Conservation (phyloP, 2,329 filamentous ascomycete genomes). For the Bipolaris gigantea region DNA sequence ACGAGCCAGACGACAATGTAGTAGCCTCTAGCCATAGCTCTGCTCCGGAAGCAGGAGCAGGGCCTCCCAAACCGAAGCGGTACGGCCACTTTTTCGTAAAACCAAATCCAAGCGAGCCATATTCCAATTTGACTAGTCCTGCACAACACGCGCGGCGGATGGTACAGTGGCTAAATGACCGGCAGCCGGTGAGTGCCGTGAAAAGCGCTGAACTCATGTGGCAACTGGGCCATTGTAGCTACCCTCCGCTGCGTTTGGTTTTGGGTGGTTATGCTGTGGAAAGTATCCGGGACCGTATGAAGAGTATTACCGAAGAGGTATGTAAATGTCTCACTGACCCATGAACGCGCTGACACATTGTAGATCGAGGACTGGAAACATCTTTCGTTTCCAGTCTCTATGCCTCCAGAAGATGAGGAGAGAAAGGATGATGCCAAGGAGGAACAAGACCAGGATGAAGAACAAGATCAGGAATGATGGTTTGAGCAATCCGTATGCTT, state of each 20-base stretch:
- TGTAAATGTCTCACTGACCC: slow-evolving; percentile 4
- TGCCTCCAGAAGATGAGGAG: slow-evolving; percentile 26
- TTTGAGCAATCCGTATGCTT: not conserved
- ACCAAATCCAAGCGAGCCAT: slow-evolving; percentile 73
- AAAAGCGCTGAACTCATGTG: slow-evolving; percentile 93
- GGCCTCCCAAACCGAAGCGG: slow-evolving; percentile 61
- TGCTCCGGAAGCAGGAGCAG: slow-evolving; percentile 38
- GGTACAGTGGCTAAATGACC: slow-evolving; percentile 90
- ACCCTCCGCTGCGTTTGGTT: slow-evolving; percentile 83
- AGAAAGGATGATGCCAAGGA: slow-evolving; percentile 20
- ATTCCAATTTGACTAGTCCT: slow-evolving; percentile 75
- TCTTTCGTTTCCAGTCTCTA: slow-evolving; percentile 25
- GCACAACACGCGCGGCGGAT: slow-evolving; percentile 87
- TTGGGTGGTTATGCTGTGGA: slow-evolving; percentile 94
- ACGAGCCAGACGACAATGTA: slow-evolving; percentile 67
- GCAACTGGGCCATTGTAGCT: slow-evolving; percentile 92
- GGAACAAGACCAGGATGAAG: slow-evolving; percentile 28
- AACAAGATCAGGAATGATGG: slow-evolving; percentile 26
- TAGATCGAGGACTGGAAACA: slow-evolving; percentile 37
- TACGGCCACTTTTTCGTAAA: slow-evolving; percentile 95
- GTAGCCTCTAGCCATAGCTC: slow-evolving; percentile 22
- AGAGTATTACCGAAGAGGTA: slow-evolving; percentile 91
- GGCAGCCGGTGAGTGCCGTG: slow-evolving; percentile 88
- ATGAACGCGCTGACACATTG: not conserved
- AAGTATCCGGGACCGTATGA: slow-evolving; percentile 85